These are phyloP conservation scores for Leccinellum rugosiceps DNA, from an alignment of 768 basidiomycete genomes.

Conservation along the genomic window DNA sequence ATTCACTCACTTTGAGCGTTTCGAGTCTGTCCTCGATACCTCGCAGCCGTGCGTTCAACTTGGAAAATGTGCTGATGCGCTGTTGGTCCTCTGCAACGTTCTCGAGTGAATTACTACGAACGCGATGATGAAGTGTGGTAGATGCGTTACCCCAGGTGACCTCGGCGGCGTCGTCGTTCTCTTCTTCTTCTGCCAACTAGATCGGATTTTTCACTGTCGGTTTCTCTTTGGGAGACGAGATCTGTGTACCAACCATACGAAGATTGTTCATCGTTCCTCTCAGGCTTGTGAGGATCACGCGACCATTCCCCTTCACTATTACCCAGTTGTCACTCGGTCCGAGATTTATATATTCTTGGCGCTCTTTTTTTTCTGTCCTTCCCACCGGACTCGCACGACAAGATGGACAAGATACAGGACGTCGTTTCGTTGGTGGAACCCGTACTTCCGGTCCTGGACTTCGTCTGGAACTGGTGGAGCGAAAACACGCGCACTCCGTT, in stretches of 20 bases:
- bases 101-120: no score
- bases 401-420: conserved; percentile 8
- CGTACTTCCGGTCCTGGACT: not conserved
- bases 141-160: conserved; percentile 84
- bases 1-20: conserved; percentile 57
- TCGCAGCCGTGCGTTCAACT: conserved; percentile 77
- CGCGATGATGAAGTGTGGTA: no score
- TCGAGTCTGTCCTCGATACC: conserved; percentile 70
- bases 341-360: no score
- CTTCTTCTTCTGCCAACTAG: conserved; percentile 75
- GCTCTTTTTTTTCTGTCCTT: not conserved
- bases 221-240: no score
- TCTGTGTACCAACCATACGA: conserved; percentile 55
- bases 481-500: conserved; percentile 16
- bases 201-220: no score
- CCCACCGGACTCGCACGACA: not conserved
- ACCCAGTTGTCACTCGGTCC: no score
- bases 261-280: no score
- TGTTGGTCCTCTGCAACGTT: conserved; percentile 78
- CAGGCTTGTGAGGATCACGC: no score
- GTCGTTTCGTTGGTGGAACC: conserved; percentile 10
- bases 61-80: conserved; percentile 88
- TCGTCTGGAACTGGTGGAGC: conserved; percentile 14
- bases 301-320: no score
- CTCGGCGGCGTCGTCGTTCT: conserved; percentile 68